Percentiles rank a stretch among this genome's conserved stretches.
These are phyloP conservation scores for Rhizoctonia solani DNA, from an alignment of 1,284 basidiomycete genomes.

Conservation along the genomic window DNA sequence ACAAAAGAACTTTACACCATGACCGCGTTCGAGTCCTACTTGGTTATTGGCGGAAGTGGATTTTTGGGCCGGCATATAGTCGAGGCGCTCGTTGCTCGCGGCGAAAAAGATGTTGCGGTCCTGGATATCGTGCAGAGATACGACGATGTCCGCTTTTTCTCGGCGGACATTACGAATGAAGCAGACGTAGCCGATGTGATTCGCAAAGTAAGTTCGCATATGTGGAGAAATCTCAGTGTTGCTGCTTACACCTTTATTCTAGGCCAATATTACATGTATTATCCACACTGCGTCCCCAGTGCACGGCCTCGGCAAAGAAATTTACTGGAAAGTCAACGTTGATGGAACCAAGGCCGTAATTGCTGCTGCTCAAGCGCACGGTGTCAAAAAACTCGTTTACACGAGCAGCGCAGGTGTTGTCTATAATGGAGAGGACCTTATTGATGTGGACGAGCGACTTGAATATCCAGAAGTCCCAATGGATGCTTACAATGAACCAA, in stretches of 20 bases:
- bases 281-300: conserved; percentile 96
- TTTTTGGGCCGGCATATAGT: conserved; percentile 92
- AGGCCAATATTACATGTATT: conserved; percentile 84
- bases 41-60: conserved; percentile 90
- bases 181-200: conserved; percentile 72
- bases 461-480: conserved; percentile 75
- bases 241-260: neutral
- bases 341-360: conserved; percentile 88
- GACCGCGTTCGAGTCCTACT: conserved; percentile 57
- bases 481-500: conserved; percentile 98
- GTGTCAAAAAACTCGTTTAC: conserved; percentile 88
- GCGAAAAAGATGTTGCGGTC: conserved; percentile 74
- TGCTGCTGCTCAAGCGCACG: conserved; percentile 70
- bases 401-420: conserved; percentile 94
- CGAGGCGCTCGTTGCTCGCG: conserved; percentile 74
- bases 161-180: conserved; percentile 82
- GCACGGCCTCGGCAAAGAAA: conserved; percentile 66
- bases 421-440: conserved; percentile 81
- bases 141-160: conserved; percentile 75
- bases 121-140: conserved; percentile 91
- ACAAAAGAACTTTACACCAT: conserved; percentile 19
- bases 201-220: conserved; percentile 60
- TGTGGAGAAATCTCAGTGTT: neutral
- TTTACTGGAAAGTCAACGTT: conserved; percentile 95
- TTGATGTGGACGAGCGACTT: conserved; percentile 89